Conservation (phyloP, 2,329 filamentous ascomycete genomes). For the Colletotrichum orchidophilum region DNA sequence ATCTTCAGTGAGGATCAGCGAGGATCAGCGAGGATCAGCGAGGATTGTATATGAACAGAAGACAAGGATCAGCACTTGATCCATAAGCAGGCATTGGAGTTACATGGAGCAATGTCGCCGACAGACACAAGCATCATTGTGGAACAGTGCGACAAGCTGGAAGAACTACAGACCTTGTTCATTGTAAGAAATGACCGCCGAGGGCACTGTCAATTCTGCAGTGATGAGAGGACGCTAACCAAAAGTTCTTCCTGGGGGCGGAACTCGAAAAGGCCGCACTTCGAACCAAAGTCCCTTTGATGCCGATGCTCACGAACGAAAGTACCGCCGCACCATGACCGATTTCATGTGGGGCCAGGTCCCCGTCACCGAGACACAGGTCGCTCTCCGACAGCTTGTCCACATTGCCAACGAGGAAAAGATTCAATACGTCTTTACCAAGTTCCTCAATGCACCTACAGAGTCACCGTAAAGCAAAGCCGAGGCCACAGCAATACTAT, state of each 20-base stretch:
- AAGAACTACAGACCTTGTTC: neutral
- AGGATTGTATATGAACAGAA: no score
- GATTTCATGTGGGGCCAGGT: neutral
- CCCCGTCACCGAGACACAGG: neutral
- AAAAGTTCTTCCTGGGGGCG: neutral
- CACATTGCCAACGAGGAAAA: neutral
- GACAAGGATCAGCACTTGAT: no score
- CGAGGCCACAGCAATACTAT: neutral
- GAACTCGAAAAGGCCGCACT: neutral
- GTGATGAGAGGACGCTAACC: neutral
- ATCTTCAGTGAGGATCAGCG: no score
- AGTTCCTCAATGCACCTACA: neutral
- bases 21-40: no score
- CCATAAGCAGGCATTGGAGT: no score
- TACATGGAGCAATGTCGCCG: neutral
- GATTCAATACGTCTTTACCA: neutral
- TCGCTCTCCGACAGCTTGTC: neutral
- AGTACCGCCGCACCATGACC: neutral
- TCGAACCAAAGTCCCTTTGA: neutral
- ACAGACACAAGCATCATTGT: neutral
- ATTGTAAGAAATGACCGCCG: neutral
- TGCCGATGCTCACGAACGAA: neutral
- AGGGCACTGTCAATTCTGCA: neutral
- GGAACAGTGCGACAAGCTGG: neutral
- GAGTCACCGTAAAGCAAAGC: neutral